Evolutionary conservation across 1,139 yeast species (phyloP), one percentile per base, ranked within the genome.

Genomic region (Nadsonia starkeyi-henricii): DNA sequence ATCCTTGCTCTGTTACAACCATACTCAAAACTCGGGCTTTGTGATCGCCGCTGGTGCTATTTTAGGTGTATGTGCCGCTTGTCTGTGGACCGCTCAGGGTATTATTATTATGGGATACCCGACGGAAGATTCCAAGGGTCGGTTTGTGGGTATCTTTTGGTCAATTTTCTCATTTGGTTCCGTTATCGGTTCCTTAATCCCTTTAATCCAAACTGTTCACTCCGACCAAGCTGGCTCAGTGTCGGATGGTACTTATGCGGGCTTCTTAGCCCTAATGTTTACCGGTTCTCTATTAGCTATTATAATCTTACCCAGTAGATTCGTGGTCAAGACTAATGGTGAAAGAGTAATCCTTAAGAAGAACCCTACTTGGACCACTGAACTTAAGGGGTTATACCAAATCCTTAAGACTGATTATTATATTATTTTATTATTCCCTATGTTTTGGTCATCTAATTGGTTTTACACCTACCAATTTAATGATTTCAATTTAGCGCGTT

Each of bases 381-480:
- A 78, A 58, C 54, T 77, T 47, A 53, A 60, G 37, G 73, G 68
- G 30, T 65, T 77, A 58, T 59, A 63, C 52, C 58, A 58, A 49
- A 61, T 73, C 47, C 65, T 78, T 55, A 62, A 61, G 47, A 57
- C 59, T 36, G 80, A 78, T 54, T 77, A 78, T 48, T 68, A 63
- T 56, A 72, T 62, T 20, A 43, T 63, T 44, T 57, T 73, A 30
- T 56, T 78, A 59, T 76, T 77, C 70, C 81, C 81, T 44, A 73
- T 76, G 77, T 78, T 78, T 61, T 74, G 75, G 57, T 71, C 79
- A 20, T 75, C 82, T 42, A 78, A 78, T 67, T 77, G 79, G 79
- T 78, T 77, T 65, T 76, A 76, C 67, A 75, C 82, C 44, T 78
- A 78, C 62, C 82, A 78, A 62, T 77, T 75, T 56, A 77, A 77